Base-by-base conservation (phyloP, 176 grass and related monocot genomes). In the Alloteropsis semialata region DNA sequence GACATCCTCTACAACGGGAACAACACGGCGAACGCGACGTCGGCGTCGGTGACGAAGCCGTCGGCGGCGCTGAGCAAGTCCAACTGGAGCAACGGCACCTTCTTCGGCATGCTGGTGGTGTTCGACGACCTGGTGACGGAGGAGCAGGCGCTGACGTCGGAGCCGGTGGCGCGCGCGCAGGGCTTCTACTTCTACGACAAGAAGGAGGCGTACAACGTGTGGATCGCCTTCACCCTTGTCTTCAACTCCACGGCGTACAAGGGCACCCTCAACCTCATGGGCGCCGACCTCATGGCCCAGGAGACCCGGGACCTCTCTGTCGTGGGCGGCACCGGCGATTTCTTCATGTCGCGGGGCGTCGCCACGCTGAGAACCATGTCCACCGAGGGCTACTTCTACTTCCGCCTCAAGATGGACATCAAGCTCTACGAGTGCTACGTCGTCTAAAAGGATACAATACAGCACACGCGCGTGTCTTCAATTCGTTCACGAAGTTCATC, bases 331-430 rank as follows among this genome's bases (percentile, higher is more conserved):
- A 90, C 84, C 13, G 84, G 89, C 39, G 84, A 91, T 51, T 84
- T 87, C 89, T 80, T 91, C 75, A 84, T 91, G 89, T 61, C 84
- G 19, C 44, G 80, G 8, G 89, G 89, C 41, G 11, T 91, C 38
- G 89, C 80, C 8, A 91, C 84, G 1, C 43, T 91, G 0, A 5
- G 41, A 7, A 76, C 80, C 3, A 81, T 81, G 29, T 3, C 69
- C 36, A 0, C 3, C 7, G 22, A 83, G 69, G 79, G 74, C 1
- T 0, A 1, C 0, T 21, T 10, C 74, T 91, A 87, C 80, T 87
- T 87, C 76, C 45, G 89, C 10, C 43, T 87, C 9, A 3, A 64
- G 61, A 77, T 91, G 81, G 89, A 87, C 51, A 80, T 87, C 75
- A 91, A 87, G 34, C 67, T 87, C 59, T 87, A 87, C 8, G 84